phyloP scores from a whole-genome alignment of 73 alveolate genomes.

The Paramecium bursaria region DNA sequence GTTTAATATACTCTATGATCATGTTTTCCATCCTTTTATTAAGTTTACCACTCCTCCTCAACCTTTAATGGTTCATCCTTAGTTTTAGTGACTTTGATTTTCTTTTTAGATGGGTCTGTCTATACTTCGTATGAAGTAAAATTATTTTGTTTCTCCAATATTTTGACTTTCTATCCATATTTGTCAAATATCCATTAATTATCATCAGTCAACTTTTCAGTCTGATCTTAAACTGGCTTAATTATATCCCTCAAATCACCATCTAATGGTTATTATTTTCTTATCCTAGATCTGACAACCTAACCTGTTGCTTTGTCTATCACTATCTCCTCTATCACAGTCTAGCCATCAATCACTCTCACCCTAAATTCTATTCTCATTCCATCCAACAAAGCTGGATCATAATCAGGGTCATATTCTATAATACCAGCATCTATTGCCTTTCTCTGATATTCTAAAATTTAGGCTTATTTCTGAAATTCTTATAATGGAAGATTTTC shows the following conservation, averaged over 20 bases:
- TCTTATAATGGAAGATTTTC: slow-evolving; percentile 26
- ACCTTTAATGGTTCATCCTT: neutral
- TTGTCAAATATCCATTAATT: slow-evolving; percentile 49
- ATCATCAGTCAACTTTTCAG: slow-evolving; percentile 37
- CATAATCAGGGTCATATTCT: slow-evolving; percentile 55
- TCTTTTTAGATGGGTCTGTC: slow-evolving; percentile 4
- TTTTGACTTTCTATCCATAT: slow-evolving; percentile 44
- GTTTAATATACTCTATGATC: slow-evolving; percentile 21
- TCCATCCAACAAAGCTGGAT: slow-evolving; percentile 21
- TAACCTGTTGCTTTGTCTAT: slow-evolving; percentile 40
- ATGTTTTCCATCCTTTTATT: slow-evolving; percentile 51
- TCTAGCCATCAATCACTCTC: slow-evolving; percentile 10
- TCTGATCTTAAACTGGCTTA: slow-evolving; percentile 12
- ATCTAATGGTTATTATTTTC: slow-evolving; percentile 13
- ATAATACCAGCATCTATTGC: slow-evolving; percentile 53
- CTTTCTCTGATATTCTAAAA: neutral
- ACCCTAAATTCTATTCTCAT: slow-evolving; percentile 39
- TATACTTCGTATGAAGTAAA: slow-evolving; percentile 25
- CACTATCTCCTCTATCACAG: slow-evolving; percentile 43
- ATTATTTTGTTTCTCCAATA: neutral
- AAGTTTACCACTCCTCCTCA: slow-evolving; percentile 35
- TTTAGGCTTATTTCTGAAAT: neutral
- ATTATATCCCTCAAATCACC: slow-evolving; percentile 3
- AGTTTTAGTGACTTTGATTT: neutral
- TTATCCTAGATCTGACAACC: slow-evolving; percentile 3